phyloP scores from a whole-genome alignment of 2,329 filamentous ascomycete species.

The Fusarium staphyleae region DNA sequence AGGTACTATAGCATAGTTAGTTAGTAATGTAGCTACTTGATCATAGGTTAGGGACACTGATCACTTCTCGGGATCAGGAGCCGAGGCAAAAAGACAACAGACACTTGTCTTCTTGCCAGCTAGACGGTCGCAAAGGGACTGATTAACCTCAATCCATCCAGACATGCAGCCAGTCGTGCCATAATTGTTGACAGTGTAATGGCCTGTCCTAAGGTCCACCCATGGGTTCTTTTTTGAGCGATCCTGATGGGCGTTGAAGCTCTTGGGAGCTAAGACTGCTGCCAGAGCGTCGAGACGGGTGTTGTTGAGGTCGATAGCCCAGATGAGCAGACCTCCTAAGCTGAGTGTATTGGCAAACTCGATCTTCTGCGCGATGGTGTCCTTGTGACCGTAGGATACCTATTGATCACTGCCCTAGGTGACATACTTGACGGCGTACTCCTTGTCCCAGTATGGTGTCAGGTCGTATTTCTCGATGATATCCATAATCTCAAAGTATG shows the following conservation, averaged over 20 bases:
- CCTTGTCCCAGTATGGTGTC: conserved; percentile 38
- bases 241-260: conserved; percentile 13
- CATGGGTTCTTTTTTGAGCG: neutral
- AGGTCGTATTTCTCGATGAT: conserved; percentile 36
- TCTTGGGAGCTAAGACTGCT: conserved; percentile 18
- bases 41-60: neutral
- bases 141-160: neutral
- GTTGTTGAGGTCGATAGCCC: conserved; percentile 43
- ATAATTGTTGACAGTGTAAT: conserved; percentile 4
- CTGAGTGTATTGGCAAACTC: conserved; percentile 43
- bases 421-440: conserved; percentile 45
- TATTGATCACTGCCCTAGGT: conserved; percentile 49
- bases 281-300: conserved; percentile 26
- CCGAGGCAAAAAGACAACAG: conserved; percentile 44
- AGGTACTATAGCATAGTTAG: conserved; percentile 20
- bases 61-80: conserved; percentile 43
- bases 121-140: neutral
- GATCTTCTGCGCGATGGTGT: conserved; percentile 25
- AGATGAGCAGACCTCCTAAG: conserved; percentile 45
- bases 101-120: conserved; percentile 35
- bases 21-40: no score
- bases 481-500: conserved; percentile 37
- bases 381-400: conserved; percentile 44
- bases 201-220: neutral
- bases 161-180: conserved; percentile 4